These are phyloP conservation scores for Limnanthes douglasii DNA, from an alignment of 345 rosid genomes.

Conservation along the genomic window DNA sequence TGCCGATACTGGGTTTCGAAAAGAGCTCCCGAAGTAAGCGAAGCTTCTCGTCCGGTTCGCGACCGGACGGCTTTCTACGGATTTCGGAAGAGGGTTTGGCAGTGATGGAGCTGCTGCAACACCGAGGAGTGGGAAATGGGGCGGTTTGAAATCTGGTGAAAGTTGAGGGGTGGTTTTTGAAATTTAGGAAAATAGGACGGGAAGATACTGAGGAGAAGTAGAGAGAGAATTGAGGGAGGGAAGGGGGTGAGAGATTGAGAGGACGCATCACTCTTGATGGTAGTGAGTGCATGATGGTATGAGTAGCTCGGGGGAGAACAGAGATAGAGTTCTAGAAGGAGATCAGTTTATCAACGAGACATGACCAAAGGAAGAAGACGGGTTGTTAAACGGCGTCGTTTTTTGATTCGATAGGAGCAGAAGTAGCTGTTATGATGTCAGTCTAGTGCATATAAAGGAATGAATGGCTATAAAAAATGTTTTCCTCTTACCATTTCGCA, in stretches of 20 bases:
- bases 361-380: too few species aligned
- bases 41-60: slow-evolving; percentile 58
- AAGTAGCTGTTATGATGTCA: too few species aligned
- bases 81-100: slow-evolving; percentile 72
- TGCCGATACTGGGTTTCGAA: slow-evolving; percentile 49
- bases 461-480: too few species aligned
- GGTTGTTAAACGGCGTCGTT: too few species aligned
- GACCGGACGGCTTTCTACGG: slow-evolving; percentile 15
- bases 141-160: slow-evolving; percentile 9
- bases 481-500: too few species aligned
- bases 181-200: slow-evolving; percentile 22
- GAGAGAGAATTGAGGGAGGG: slow-evolving; percentile 18
- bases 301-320: background rate
- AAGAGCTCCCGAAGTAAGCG: slow-evolving; percentile 47
- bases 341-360: too few species aligned
- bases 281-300: slow-evolving; percentile 21
- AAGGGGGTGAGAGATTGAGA: slow-evolving; percentile 21
- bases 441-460: too few species aligned
- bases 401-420: too few species aligned
- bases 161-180: slow-evolving; percentile 9
- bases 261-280: slow-evolving; percentile 33
- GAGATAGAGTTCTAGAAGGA: too few species aligned
- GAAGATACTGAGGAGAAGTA: slow-evolving; percentile 20
- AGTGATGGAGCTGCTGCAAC: slow-evolving; percentile 33
- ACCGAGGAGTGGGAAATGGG: slow-evolving; percentile 17